Evolutionary conservation across 1,139 yeast species (phyloP), one percentile per base, ranked within the genome.

Genomic region (Hansenula lynferdii): DNA sequence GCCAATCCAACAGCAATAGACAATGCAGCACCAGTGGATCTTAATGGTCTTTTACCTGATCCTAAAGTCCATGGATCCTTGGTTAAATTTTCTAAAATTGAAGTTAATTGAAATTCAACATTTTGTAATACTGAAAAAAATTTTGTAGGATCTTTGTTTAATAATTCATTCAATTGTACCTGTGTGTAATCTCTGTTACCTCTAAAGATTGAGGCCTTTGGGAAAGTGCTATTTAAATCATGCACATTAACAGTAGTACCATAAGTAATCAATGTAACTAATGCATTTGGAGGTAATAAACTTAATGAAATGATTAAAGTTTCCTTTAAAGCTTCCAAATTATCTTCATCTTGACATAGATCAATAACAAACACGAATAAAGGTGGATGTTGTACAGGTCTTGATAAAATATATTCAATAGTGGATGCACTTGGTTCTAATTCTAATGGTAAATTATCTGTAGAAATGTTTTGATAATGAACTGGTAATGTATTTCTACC

Each of bases 221-320:
- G 79, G 59, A 94, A 80, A 27, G 78, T 72, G 42, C 81, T 78
- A 54, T 84, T 81, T 50, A 92, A 70, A 64, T 94, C 98, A 62
- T 92, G 95, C 40, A 94, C 86, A 59, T 89, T 95, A 42, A 90
- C 89, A 76, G 87, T 90, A 30, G 96, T 90, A 41, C 97, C 98
- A 61, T 75, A 92, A 29, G 97, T 90, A 56, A 92, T 78, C 54
- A 92, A 75, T 35, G 97, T 97, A 44, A 92, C 82, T 44, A 90
- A 72, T 2, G 97, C 94, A 57, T 92, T 89, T 33, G 96, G 95
- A 23, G 99, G 99, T 56, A 92, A 76, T 52, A 86, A 68, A 40
- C 87, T 76, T 51, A 94, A 72, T 12, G 95, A 80, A 42, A 87
- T 80, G 41, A 89, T 78, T 54, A 92, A 72, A 24, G 95, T 77